Conservation (phyloP, 805 yeast species). For the Lipomyces mesembrius region DNA sequence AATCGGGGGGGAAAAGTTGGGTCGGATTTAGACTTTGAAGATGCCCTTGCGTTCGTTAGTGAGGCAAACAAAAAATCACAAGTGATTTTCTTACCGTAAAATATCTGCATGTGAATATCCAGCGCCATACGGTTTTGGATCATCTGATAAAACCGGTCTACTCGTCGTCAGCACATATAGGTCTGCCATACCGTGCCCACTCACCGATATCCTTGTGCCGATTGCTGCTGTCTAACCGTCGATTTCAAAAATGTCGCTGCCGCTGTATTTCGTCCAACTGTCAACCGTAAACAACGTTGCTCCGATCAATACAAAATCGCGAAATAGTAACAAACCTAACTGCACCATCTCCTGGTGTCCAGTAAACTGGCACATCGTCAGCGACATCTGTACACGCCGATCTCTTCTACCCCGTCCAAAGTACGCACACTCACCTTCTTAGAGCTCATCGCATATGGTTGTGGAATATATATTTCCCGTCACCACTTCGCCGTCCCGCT, state of each 20-base stretch:
- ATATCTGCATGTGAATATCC: constrained; percentile 60
- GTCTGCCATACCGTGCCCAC: constrained; percentile 35
- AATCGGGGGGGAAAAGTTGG: constrained; percentile 17
- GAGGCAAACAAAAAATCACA: not conserved
- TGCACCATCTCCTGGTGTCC: constrained; percentile 50
- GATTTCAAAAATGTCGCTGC: constrained; percentile 33
- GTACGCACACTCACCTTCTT: constrained; percentile 18
- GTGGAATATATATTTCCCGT: not conserved
- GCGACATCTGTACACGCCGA: no score
- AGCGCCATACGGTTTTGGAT: constrained; percentile 57
- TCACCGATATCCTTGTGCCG: constrained; percentile 47
- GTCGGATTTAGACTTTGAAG: constrained; percentile 19
- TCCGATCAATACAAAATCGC: not conserved
- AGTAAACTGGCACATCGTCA: constrained; percentile 9
- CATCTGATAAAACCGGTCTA: constrained; percentile 39
- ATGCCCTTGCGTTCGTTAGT: not conserved
- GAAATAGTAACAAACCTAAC: constrained; percentile 37
- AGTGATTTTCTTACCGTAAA: constrained; percentile 26
- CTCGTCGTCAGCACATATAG: not conserved
- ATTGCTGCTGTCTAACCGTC: constrained; percentile 38
- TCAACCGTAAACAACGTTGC: not conserved
- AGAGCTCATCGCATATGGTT: constrained; percentile 11
- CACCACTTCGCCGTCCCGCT: not conserved
- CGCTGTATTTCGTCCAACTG: constrained; percentile 30
- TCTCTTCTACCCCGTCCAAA: no score